Conservation (phyloP, 495 filamentous ascomycete genomes). For the Amorphotheca resinae region DNA sequence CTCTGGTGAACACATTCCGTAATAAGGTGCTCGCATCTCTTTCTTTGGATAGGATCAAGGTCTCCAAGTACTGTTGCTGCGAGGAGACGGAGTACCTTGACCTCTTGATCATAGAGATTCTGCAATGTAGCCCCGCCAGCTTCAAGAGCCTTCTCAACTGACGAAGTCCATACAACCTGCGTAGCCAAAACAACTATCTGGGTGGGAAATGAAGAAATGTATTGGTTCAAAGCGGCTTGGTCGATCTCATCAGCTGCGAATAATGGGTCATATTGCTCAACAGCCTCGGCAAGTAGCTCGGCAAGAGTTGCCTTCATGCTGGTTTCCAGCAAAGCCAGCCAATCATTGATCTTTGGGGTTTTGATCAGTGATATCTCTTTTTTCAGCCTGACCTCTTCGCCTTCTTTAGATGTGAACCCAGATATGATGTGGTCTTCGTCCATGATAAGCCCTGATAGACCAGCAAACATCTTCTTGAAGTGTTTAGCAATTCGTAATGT, state of each 20-base stretch:
- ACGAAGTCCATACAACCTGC: constrained; percentile 87
- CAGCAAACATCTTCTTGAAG: constrained; percentile 99
- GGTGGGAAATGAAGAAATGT: constrained; percentile 70
- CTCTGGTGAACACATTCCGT: constrained; percentile 98
- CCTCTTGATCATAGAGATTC: constrained; percentile 58
- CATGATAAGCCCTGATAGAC: constrained; percentile 77
- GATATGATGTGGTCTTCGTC: constrained; percentile 81
- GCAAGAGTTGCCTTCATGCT: constrained; percentile 93
- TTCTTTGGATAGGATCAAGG: constrained; percentile 71
- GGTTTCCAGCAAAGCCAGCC: constrained; percentile 78
- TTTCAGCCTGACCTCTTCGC: constrained; percentile 76
- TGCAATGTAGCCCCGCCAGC: constrained; percentile 56
- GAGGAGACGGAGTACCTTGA: constrained; percentile 68
- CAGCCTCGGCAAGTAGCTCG: constrained; percentile 76
- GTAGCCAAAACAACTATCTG: constrained; percentile 93
- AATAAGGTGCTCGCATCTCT: constrained; percentile 97
- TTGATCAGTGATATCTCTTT: constrained; percentile 84
- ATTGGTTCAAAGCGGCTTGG: constrained; percentile 53
- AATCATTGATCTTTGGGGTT: constrained; percentile 94
- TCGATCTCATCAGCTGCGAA: constrained; percentile 56
- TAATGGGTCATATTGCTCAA: constrained; percentile 61
- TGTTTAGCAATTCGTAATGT: constrained; percentile 92
- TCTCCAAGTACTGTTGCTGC: constrained; percentile 85
- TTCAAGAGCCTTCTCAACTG: constrained; percentile 61
- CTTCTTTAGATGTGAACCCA: constrained; percentile 91